phyloP scores from a whole-genome alignment of 306 rosid genomes.

The Carpinus fangiana region DNA sequence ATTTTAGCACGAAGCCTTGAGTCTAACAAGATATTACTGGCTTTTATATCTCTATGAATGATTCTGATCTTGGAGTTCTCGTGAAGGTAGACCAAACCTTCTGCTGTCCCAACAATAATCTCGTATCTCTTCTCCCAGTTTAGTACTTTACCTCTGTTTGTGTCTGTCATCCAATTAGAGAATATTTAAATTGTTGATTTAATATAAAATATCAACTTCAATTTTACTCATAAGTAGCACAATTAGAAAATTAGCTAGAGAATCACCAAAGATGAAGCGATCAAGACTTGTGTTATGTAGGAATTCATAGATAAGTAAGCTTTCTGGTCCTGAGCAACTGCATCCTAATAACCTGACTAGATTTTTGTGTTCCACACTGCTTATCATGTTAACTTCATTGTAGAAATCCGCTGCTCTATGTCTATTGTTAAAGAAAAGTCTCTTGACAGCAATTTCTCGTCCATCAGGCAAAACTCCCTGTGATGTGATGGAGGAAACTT shows the following conservation, averaged over 20 bases:
- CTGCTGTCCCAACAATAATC: constrained; percentile 70
- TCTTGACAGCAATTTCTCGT: constrained; percentile 90
- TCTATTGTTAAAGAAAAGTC: constrained; percentile 79
- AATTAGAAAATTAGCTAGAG: neutral
- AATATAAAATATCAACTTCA: neutral
- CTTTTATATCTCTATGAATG: constrained; percentile 91
- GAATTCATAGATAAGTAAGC: constrained; percentile 84
- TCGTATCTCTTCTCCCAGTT: constrained; percentile 82
- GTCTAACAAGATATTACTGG: constrained; percentile 86
- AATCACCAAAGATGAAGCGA: constrained; percentile 74
- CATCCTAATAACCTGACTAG: constrained; percentile 83
- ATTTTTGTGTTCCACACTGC: constrained; percentile 83
- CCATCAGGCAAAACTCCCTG: constrained; percentile 81
- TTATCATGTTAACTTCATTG: constrained; percentile 84
- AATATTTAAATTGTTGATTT: constrained; percentile 1
- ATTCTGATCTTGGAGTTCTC: constrained; percentile 62
- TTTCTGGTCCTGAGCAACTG: constrained; percentile 94
- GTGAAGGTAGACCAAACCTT: constrained; percentile 83
- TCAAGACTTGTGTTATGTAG: constrained; percentile 86
- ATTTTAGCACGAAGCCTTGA: constrained; percentile 74
- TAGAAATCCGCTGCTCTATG: constrained; percentile 86
- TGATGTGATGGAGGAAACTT: constrained; percentile 7
- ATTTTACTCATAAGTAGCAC: neutral
- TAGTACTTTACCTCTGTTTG: constrained; percentile 56
- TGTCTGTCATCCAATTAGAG: constrained; percentile 42